phyloP scores from a whole-genome alignment of 345 rosid genomes.

The Salix exigua region DNA sequence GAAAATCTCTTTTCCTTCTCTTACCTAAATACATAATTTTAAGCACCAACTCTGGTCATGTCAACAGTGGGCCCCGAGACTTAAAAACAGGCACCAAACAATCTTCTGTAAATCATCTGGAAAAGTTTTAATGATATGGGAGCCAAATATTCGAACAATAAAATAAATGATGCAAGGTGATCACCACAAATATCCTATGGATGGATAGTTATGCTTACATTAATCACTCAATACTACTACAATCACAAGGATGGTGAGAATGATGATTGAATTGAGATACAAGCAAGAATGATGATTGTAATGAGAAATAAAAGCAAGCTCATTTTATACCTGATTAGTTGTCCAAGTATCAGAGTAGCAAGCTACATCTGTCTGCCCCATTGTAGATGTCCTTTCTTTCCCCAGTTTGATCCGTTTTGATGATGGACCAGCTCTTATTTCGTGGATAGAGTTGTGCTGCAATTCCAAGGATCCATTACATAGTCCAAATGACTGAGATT shows the following conservation, averaged over 20 bases:
- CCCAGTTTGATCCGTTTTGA: slow-evolving; percentile 63
- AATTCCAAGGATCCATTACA: slow-evolving; percentile 37
- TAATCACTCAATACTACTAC: background rate
- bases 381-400: slow-evolving; percentile 33
- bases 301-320: slow-evolving; percentile 4
- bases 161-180: background rate
- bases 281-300: background rate
- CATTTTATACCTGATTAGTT: slow-evolving; percentile 41
- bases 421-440: slow-evolving; percentile 48
- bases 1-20: background rate
- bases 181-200: background rate
- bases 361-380: slow-evolving; percentile 46
- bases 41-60: background rate
- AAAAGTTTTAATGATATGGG: background rate
- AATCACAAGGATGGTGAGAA: background rate
- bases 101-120: background rate
- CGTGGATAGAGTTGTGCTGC: slow-evolving; percentile 35
- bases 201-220: background rate
- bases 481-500: slow-evolving; percentile 31
- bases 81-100: background rate
- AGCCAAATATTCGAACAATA: background rate
- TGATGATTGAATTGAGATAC: background rate
- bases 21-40: background rate
- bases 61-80: background rate
- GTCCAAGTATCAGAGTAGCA: slow-evolving; percentile 43